Conservation (phyloP, 371 early-diverging fungal species). For the Mucor plumbeus region DNA sequence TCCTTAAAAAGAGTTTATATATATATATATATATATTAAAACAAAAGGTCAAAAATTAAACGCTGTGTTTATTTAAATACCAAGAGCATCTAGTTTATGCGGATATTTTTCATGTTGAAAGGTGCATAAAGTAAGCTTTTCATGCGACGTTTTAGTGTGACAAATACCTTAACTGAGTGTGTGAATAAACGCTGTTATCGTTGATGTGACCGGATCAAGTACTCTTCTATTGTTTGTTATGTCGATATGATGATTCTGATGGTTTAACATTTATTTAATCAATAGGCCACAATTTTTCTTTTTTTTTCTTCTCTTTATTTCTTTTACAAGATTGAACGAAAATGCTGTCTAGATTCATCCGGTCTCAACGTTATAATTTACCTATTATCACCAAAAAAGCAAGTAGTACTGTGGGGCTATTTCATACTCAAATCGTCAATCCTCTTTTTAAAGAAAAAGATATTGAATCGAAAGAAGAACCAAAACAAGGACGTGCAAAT, state of each 20-base stretch:
- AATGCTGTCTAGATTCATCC: background rate
- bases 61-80: too few species aligned
- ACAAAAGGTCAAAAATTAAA: too few species aligned
- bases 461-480: background rate
- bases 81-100: too few species aligned
- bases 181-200: background rate
- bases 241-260: background rate
- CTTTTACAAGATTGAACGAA: background rate
- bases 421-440: background rate
- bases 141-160: background rate
- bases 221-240: background rate
- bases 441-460: background rate
- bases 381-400: background rate
- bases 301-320: background rate
- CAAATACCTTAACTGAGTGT: too few species aligned
- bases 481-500: conserved; percentile 27
- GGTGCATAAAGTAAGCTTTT: background rate
- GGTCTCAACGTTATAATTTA: background rate
- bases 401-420: background rate
- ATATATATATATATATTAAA: too few species aligned
- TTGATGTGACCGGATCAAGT: conserved; percentile 1
- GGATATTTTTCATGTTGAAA: too few species aligned
- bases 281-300: background rate
- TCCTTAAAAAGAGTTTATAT: too few species aligned
- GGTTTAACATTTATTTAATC: background rate